Base-by-base conservation (phyloP, 2,329 filamentous ascomycete species). In the Lecanosticta acicola region DNA sequence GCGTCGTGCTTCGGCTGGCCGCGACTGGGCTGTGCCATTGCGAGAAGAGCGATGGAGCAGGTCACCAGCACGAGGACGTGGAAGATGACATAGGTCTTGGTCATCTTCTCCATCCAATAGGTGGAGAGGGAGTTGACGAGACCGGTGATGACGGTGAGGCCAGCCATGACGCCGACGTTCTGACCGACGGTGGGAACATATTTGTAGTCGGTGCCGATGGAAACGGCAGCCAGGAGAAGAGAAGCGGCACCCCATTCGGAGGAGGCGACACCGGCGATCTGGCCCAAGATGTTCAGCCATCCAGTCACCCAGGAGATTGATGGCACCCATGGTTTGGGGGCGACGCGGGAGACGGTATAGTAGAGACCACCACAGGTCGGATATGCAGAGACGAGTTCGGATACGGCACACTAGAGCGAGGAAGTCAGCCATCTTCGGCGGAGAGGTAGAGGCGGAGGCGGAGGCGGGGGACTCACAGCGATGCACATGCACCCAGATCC, bases 81-180 rank as follows among this genome's bases (percentile, higher is more conserved):
- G 62, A 80, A 77, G 46, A 79, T 71, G 29, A 78, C 76, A 55
- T 80, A 80, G 21, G 66, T 67, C 56, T 75, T 77, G 47, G 77
- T 77, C 64, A 80, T 73, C 54, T 75, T 75, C 61, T 77, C 77
- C 65, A 80, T 73, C 74, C 76, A 78, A 46, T 71, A 72, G 0
- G 77, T 80, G 7, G 74, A 73, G 41, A 80, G 61, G 3, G 72
- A 78, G 65, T 80, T 80, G 55, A 79, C 69, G 1, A 71, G 49
- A 13, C 73, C 76, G 53, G 73, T 73, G 4, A 78, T 49, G 26
- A 79, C 62, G 3, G 74, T 75, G 18, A 79, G 63, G 3, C 66
- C 73, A 16, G 73, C 75, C 77, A 79, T 79, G 42, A 78, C 75
- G 45, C 70, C 77, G 18, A 79, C 69, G 2, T 74, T 69, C 49